Evolutionary conservation across 306 rosid species (phyloP).

Genomic region (Benincasa hispida): DNA sequence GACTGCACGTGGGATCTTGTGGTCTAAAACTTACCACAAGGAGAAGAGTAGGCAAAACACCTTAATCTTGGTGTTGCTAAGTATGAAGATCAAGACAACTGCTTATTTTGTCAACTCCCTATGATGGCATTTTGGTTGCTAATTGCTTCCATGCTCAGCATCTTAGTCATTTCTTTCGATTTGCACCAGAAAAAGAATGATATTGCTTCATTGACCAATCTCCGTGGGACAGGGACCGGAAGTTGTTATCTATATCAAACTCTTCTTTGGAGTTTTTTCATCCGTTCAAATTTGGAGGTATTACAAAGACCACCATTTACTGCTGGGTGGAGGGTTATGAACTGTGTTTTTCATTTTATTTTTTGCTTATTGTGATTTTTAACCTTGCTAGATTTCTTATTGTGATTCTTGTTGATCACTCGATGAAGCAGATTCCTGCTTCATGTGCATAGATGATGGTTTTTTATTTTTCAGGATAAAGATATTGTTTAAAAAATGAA

Average conservation of each 20-base stretch:
- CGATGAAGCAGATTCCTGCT: neutral
- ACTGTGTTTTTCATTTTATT: no score
- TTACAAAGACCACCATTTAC: neutral
- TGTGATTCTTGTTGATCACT: neutral
- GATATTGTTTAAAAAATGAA: neutral
- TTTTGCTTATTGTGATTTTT: no score
- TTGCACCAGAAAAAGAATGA: neutral
- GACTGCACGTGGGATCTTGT: neutral
- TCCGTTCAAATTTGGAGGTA: neutral
- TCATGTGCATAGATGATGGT: neutral
- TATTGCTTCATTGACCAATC: neutral
- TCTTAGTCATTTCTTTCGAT: neutral
- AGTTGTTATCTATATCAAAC: neutral
- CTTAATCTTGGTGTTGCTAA: neutral
- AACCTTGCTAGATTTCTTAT: neutral
- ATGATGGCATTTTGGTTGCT: neutral
- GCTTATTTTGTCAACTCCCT: neutral
- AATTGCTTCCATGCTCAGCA: neutral
- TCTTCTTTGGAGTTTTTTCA: neutral
- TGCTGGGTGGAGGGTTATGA: no score
- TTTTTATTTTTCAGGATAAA: neutral
- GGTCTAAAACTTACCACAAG: neutral
- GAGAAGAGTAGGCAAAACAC: neutral
- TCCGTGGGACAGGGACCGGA: neutral
- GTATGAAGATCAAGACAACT: neutral